phyloP scores from a whole-genome alignment of 805 yeast genomes.

The Ogataea pignaliae region DNA sequence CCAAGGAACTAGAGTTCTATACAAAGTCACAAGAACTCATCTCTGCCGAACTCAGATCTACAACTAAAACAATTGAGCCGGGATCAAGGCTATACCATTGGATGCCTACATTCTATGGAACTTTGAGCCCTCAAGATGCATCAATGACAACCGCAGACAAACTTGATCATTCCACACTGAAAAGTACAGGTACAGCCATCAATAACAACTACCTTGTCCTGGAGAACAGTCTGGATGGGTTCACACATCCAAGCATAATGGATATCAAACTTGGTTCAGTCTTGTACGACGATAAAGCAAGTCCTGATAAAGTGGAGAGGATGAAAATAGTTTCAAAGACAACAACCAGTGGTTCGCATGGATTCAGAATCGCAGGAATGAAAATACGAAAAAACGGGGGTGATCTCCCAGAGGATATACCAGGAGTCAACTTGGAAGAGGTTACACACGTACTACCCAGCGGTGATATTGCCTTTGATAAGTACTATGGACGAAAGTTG shows the following conservation, averaged over 20 bases:
- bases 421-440: conserved; percentile 8
- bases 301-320: conserved; percentile 56
- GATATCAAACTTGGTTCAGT: conserved; percentile 80
- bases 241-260: conserved; percentile 60
- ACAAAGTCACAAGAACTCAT: conserved; percentile 25
- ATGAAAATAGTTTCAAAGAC: conserved; percentile 55
- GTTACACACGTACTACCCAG: conserved; percentile 20
- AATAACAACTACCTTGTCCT: conserved; percentile 52
- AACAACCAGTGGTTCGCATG: conserved; percentile 79
- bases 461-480: conserved; percentile 52
- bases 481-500: conserved; percentile 66
- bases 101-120: conserved; percentile 65
- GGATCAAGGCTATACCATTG: conserved; percentile 43
- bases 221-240: conserved; percentile 64
- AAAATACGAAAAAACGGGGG: conserved; percentile 32
- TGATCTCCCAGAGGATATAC: conserved; percentile 8
- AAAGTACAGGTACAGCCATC: conserved; percentile 1
- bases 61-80: conserved; percentile 19
- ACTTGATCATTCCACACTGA: no score
- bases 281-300: conserved; percentile 60
- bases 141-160: conserved; percentile 1
- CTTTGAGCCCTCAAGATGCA: conserved; percentile 44
- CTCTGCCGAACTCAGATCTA: neutral
- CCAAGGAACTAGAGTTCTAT: conserved; percentile 77
- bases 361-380: conserved; percentile 88